Evolutionary conservation across 2,329 filamentous ascomycete species (phyloP).

Genomic region (Chaetoscypha palmicola): DNA sequence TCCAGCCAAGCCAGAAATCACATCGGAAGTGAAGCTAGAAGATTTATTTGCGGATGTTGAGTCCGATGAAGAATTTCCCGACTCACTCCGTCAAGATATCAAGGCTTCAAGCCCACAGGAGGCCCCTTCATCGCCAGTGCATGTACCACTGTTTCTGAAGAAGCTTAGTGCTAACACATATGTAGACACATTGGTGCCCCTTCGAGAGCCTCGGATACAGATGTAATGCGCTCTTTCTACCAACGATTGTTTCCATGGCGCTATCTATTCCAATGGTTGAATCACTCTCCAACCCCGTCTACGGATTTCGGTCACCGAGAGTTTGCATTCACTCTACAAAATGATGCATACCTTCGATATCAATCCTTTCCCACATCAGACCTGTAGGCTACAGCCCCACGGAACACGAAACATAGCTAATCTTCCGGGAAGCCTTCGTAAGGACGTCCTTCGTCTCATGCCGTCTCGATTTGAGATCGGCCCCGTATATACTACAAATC

Average conservation of each 20-base stretch:
- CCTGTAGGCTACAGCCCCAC: constrained; percentile 36
- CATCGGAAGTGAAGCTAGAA: constrained; percentile 47
- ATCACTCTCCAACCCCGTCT: constrained; percentile 79
- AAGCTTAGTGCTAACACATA: constrained; percentile 6
- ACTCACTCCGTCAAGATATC: constrained; percentile 35
- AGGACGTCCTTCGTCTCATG: constrained; percentile 81
- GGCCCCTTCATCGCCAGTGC: constrained; percentile 39
- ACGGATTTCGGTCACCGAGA: constrained; percentile 89
- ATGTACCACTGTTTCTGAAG: constrained; percentile 19
- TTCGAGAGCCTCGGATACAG: constrained; percentile 59
- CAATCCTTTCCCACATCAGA: constrained; percentile 69
- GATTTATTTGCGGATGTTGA: constrained; percentile 53
- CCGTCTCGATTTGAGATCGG: constrained; percentile 97
- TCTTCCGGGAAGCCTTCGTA: constrained; percentile 63
- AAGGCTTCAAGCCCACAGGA: constrained; percentile 39
- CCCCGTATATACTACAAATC: constrained; percentile 92
- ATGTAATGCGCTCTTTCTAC: constrained; percentile 89
- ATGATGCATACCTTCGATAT: constrained; percentile 88
- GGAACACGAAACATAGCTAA: constrained; percentile 16
- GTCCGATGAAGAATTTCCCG: constrained; percentile 56
- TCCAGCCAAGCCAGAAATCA: constrained; percentile 23
- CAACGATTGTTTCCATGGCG: constrained; percentile 93
- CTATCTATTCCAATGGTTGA: constrained; percentile 94
- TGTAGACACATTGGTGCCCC: constrained; percentile 32
- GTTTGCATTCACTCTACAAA: constrained; percentile 91